phyloP scores from a whole-genome alignment of 208 protist species.

The Trypanosoma lewisi region DNA sequence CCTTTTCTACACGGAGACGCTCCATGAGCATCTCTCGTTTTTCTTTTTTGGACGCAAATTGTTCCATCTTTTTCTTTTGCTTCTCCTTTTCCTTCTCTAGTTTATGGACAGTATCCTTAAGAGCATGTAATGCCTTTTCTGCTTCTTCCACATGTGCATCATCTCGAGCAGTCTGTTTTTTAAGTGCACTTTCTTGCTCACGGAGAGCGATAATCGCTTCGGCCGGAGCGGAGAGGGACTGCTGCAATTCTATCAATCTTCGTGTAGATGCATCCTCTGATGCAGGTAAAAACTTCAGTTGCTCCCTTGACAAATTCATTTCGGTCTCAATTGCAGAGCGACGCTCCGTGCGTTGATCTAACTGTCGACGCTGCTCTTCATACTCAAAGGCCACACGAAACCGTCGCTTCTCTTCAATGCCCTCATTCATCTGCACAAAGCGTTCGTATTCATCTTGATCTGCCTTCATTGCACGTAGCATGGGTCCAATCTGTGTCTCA shows the following conservation, averaged over 20 bases:
- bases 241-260: conserved; percentile 56
- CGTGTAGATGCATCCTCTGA: conserved; percentile 57
- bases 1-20: conserved; percentile 45
- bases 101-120: conserved; percentile 41
- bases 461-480: conserved; percentile 83
- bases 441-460: conserved; percentile 85
- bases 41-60: conserved; percentile 43
- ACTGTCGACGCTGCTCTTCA: conserved; percentile 35
- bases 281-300: conserved; percentile 46
- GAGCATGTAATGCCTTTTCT: conserved; percentile 42
- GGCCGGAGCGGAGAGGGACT: conserved; percentile 40
- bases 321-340: conserved; percentile 21
- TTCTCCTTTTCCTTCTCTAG: conserved; percentile 57
- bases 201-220: conserved; percentile 58
- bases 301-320: conserved; percentile 36
- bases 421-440: conserved; percentile 63
- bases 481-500: conserved; percentile 79
- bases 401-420: conserved; percentile 64
- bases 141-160: conserved; percentile 41
- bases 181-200: conserved; percentile 63
- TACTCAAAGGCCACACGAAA: conserved; percentile 81
- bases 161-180: conserved; percentile 46
- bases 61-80: conserved; percentile 35
- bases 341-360: conserved; percentile 18
- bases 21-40: conserved; percentile 36